Percentiles rank a stretch among this genome's conserved stretches.
phyloP scores from a whole-genome alignment of 176 grass and related monocot genomes.

The Canna indica region DNA sequence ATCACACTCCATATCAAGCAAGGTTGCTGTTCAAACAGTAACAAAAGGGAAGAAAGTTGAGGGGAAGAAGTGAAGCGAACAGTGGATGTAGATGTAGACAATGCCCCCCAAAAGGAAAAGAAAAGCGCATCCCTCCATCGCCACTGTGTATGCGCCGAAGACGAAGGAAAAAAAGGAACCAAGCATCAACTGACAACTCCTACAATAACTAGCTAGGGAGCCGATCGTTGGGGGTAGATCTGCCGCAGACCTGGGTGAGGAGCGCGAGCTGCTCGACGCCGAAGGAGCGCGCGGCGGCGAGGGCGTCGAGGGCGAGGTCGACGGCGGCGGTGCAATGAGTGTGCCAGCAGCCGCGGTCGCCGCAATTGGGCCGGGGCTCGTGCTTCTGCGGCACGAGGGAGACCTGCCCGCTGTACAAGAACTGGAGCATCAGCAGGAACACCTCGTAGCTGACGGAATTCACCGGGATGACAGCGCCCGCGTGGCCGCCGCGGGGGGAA shows the following conservation, averaged over 20 bases:
- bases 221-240: neutral
- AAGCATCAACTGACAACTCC: neutral
- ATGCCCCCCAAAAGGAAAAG: neutral
- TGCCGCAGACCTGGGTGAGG: conserved; percentile 54
- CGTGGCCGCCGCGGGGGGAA: neutral
- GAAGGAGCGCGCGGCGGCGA: conserved; percentile 27
- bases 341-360: conserved; percentile 41
- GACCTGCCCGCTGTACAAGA: conserved; percentile 94
- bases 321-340: conserved; percentile 36
- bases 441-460: conserved; percentile 91
- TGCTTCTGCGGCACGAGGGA: conserved; percentile 74
- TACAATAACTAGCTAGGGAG: neutral
- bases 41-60: neutral
- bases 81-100: neutral
- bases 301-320: conserved; percentile 35
- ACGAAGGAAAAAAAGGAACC: neutral
- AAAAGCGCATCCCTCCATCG: neutral
- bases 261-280: conserved; percentile 61
- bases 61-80: neutral
- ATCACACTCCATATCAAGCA: neutral
- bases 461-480: conserved; percentile 52
- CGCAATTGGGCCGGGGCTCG: conserved; percentile 37
- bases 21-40: neutral
- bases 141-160: neutral
- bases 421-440: conserved; percentile 86